These are phyloP conservation scores for Phialophora expanda DNA, from an alignment of 2,329 filamentous ascomycete species.

Conservation along the genomic window DNA sequence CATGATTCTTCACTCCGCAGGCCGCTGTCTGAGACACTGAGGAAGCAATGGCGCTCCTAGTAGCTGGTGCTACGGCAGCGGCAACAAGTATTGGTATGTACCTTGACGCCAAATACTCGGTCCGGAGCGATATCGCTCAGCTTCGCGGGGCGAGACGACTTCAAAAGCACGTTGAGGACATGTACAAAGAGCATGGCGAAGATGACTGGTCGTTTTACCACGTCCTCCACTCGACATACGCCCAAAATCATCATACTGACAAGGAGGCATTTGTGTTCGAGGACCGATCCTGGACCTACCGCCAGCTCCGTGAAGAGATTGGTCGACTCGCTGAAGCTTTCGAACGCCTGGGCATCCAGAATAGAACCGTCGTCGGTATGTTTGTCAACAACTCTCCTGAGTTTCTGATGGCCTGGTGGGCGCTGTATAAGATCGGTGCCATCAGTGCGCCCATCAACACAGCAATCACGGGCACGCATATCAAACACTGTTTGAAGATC, in stretches of 20 bases:
- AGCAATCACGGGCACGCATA: slow-evolving; percentile 61
- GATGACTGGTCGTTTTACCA: slow-evolving; percentile 68
- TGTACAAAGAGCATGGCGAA: slow-evolving; percentile 40
- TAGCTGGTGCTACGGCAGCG: slow-evolving; percentile 38
- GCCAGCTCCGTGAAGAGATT: slow-evolving; percentile 57
- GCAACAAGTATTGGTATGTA: slow-evolving; percentile 59
- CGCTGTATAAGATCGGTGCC: slow-evolving; percentile 53
- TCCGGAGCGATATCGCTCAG: slow-evolving; percentile 63
- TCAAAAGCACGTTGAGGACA: slow-evolving; percentile 22
- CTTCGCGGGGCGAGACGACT: slow-evolving; percentile 52
- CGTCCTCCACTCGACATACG: slow-evolving; percentile 62
- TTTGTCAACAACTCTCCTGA: slow-evolving; percentile 58
- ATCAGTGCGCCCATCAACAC: slow-evolving; percentile 72
- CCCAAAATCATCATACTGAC: slow-evolving; percentile 52
- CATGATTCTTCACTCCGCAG: background rate
- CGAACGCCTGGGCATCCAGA: slow-evolving; percentile 51
- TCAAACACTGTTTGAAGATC: slow-evolving; percentile 68
- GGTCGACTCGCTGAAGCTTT: slow-evolving; percentile 68
- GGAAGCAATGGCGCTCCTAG: slow-evolving; percentile 15
- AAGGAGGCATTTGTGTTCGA: slow-evolving; percentile 56
- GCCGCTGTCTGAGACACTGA: background rate
- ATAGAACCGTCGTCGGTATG: slow-evolving; percentile 52
- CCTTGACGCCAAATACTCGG: slow-evolving; percentile 70
- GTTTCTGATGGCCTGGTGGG: slow-evolving; percentile 53
- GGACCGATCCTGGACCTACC: slow-evolving; percentile 54